Percentiles rank a stretch among this genome's conserved stretches.
These are phyloP conservation scores for Gyromitra esculenta DNA, from an alignment of 2,329 filamentous ascomycete genomes.

Conservation along the genomic window DNA sequence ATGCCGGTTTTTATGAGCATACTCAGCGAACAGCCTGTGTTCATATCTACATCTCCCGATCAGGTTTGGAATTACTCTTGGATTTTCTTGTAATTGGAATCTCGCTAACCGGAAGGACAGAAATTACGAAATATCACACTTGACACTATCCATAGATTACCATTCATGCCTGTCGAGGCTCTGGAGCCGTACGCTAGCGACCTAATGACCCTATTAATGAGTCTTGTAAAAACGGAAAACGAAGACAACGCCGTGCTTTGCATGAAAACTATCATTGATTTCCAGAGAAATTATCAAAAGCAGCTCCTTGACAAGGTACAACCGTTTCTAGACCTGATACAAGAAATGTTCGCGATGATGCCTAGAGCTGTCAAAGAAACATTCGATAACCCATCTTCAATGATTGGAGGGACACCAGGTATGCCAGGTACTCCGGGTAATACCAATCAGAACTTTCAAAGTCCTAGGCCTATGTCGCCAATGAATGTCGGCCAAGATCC, in stretches of 20 bases:
- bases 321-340: slow-evolving; percentile 87
- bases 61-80: slow-evolving; percentile 68
- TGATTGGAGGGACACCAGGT: slow-evolving; percentile 70
- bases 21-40: slow-evolving; percentile 84
- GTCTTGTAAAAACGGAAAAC: slow-evolving; percentile 87
- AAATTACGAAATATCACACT: slow-evolving; percentile 92
- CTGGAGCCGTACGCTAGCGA: slow-evolving; percentile 89
- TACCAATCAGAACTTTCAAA: slow-evolving; percentile 74
- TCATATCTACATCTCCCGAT: slow-evolving; percentile 87
- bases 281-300: slow-evolving; percentile 91
- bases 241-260: slow-evolving; percentile 99
- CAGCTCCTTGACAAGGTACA: slow-evolving; percentile 84
- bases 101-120: slow-evolving; percentile 61
- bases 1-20: slow-evolving; percentile 90
- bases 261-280: slow-evolving; percentile 97
- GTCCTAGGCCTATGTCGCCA: slow-evolving; percentile 88
- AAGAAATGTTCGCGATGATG: slow-evolving; percentile 96
- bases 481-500: slow-evolving; percentile 83
- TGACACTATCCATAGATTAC: slow-evolving; percentile 92
- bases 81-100: slow-evolving; percentile 12
- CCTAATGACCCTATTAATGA: slow-evolving; percentile 89
- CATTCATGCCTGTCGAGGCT: slow-evolving; percentile 75
- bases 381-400: slow-evolving; percentile 83
- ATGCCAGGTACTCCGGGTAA: slow-evolving; percentile 63
- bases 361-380: slow-evolving; percentile 94